A percentile compares a stretch with the other conserved stretches of the same genome.
These are phyloP conservation scores for Ganoderma sinense DNA, from an alignment of 1,284 basidiomycete genomes.

Conservation along the genomic window DNA sequence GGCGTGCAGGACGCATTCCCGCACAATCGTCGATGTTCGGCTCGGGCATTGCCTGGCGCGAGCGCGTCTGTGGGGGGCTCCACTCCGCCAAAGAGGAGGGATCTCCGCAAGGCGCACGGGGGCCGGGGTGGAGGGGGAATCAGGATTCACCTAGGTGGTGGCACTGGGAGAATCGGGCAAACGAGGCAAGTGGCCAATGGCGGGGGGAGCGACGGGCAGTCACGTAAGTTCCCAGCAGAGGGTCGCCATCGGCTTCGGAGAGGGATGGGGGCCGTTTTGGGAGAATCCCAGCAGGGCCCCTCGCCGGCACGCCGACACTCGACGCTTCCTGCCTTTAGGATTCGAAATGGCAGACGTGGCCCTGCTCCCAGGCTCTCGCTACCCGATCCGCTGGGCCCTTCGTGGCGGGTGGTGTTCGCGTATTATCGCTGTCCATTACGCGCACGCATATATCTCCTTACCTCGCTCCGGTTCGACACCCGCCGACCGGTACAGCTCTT, in stretches of 20 bases:
- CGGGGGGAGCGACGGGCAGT: background rate
- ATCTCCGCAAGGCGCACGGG: slow-evolving; percentile 6
- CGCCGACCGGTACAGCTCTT: slow-evolving; percentile 17
- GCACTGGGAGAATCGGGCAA: background rate
- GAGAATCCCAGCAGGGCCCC: slow-evolving; percentile 7
- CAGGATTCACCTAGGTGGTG: slow-evolving; percentile 1
- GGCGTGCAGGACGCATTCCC: slow-evolving; percentile 12
- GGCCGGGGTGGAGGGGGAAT: background rate
- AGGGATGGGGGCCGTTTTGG: background rate
- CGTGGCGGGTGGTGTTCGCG: background rate
- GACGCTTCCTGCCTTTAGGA: background rate
- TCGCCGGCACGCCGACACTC: slow-evolving; percentile 9
- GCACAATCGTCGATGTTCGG: slow-evolving; percentile 23
- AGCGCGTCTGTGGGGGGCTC: slow-evolving; percentile 8
- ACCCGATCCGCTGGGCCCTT: background rate
- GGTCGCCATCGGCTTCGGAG: background rate
- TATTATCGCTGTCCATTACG: background rate
- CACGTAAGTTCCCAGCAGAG: background rate
- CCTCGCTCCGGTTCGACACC: slow-evolving; percentile 24
- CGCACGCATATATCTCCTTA: slow-evolving; percentile 25
- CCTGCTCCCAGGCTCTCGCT: background rate
- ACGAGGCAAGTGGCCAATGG: background rate
- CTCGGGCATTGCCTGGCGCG: slow-evolving; percentile 12
- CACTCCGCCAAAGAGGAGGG: slow-evolving; percentile 12
- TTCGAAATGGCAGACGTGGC: background rate